Evolutionary conservation across 2,329 filamentous ascomycete species (phyloP), one percentile per base, ranked within the genome.

Genomic region (Aspergillus sp.): DNA sequence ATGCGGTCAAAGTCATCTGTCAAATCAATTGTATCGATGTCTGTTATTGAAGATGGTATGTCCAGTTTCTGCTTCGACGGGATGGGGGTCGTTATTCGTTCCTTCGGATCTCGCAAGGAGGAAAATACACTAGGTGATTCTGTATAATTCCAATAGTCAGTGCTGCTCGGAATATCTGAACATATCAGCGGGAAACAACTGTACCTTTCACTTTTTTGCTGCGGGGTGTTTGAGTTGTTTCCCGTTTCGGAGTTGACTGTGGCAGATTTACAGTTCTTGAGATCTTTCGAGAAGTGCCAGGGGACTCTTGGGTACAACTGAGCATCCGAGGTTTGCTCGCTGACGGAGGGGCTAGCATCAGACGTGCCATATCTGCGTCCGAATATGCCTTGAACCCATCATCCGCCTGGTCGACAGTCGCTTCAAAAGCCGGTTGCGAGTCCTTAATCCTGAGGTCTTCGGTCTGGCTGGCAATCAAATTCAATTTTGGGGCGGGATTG

Each of bases 11-110:
- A 54, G 50, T 76, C 76, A 20, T 71, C 73, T 3, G 76, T 79
- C 52, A 79, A 62, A 63, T 80, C 78, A 59, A 81, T 75, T 3
- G 79, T 73, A 62, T 79, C 77, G 40, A 80, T 72, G 53, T 72
- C 63, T 15, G 72, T 22, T 15, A 56, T 27, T n/a, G 54, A 64
- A 22, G 62, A 59, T 1, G 56, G 58, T 3, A 61, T 13, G 12
- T 66, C 63, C 19, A 63, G 56, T 22, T 56, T 61, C 3, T 42
- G 59, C 19, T 63, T 61, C 41, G 63, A 46, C 51, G 61, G 63
- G n/a, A 59, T 56, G 6, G 66, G 66, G 4, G 71, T 67, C 9
- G 63, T 49, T 24, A 63, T 64, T 42, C 60, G 48, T 30, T 48
- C 59, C 17, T 50, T 45, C 22, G 22, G 52, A 20, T 60, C 63